phyloP scores from a whole-genome alignment of 306 rosid genomes.

The Quillaja saponaria region DNA sequence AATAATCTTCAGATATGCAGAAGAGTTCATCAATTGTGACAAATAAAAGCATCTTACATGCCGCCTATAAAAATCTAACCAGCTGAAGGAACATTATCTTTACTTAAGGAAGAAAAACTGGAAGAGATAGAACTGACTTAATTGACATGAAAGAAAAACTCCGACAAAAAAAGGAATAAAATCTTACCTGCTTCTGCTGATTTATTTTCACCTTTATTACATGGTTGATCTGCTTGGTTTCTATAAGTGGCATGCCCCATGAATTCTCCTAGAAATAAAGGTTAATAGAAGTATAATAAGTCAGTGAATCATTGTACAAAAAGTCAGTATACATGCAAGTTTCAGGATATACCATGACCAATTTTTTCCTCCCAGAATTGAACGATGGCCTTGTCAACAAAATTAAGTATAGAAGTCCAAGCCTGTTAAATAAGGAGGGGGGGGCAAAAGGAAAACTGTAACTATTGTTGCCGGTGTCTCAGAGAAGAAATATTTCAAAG shows the following conservation, averaged over 20 bases:
- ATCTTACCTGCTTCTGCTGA: conserved; percentile 50
- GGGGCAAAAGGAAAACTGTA: background rate
- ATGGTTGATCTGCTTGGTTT: conserved; percentile 32
- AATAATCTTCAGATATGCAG: conserved; percentile 22
- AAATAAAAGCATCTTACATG: conserved; percentile 27
- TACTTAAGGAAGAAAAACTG: conserved; percentile 16
- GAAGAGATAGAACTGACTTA: conserved; percentile 25
- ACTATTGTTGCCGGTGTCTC: background rate
- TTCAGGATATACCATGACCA: conserved; percentile 47
- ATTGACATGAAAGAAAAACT: conserved; percentile 14
- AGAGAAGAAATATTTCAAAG: conserved; percentile 17
- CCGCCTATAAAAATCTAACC: conserved; percentile 16
- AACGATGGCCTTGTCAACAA: conserved; percentile 59
- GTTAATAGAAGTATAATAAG: conserved; percentile 31
- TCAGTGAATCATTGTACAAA: conserved; percentile 7
- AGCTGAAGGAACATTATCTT: conserved; percentile 6
- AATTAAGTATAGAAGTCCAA: conserved; percentile 61
- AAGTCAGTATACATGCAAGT: conserved; percentile 36
- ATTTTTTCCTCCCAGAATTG: conserved; percentile 54
- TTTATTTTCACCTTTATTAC: conserved; percentile 40
- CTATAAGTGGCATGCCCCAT: conserved; percentile 31
- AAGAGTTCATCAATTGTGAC: too few species aligned
- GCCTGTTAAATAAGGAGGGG: conserved; percentile 69
- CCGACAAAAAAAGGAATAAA: conserved; percentile 15
- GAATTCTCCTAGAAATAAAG: conserved; percentile 41